Base-by-base conservation (phyloP, 306 rosid genomes). In the Quercus engelmannii region DNA sequence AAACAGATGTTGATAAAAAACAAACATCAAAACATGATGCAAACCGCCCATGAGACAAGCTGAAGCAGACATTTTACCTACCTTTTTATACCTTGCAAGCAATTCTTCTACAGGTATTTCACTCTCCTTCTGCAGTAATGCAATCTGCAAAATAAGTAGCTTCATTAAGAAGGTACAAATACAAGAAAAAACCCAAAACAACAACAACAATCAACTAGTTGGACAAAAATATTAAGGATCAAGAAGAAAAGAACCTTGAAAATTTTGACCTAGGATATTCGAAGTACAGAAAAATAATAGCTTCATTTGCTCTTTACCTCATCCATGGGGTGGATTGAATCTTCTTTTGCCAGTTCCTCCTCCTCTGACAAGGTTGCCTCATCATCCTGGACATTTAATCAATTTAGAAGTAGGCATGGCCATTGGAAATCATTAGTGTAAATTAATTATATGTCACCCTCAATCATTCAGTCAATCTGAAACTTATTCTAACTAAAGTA, bases 71-170 rank as follows among this genome's bases (percentile, higher is more conserved):
- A 74, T 55, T 38, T n/a, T 69, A 33, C 91, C 86, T 84, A 95
- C 99, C 99, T 92, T 90, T 84, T 84, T 93, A 88, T 91, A 95
- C 94, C 93, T 93, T 83, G 97, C 92, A 87, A 93, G 94, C 79
- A 95, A 88, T 76, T 95, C 98, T 91, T 93, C 96, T 74, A 95
- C 82, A 30, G 98, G 91, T 74, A 93, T 86, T 28, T 88, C 94
- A 91, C 94, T 88, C 92, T 95, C 99, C 90, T 86, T 87, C 83
- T 91, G 98, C 78, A 95, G 90, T 80, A 95, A 80, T 41, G 89
- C 89, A 90, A 95, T 90, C 99, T 95, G 84, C 85, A 85, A 74
- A 52, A 35, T 18, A 76, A 76, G 74, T 28, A 75, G 64, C 71
- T 71, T 73, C 76, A 65, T 59, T 83, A 76, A 81, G 52, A 80